Percentiles rank a stretch among this genome's conserved stretches.
phyloP scores from a whole-genome alignment of 1,284 basidiomycete species.

The Ganoderma resinaceum region DNA sequence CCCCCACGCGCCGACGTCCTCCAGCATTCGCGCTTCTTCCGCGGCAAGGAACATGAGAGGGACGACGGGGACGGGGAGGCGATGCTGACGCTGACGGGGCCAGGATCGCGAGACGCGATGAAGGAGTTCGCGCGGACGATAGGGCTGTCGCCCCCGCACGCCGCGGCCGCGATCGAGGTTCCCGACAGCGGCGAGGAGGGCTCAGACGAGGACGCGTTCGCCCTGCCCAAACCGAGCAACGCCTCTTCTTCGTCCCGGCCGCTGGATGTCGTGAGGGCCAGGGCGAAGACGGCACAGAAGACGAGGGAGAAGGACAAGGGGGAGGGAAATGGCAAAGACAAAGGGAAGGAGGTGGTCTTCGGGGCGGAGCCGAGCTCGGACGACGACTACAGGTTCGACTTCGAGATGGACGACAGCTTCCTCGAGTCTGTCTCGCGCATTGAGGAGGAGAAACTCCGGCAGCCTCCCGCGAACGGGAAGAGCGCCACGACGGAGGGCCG shows the following conservation, averaged over 20 bases:
- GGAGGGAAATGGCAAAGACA: slow-evolving; percentile 14
- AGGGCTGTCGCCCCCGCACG: slow-evolving; percentile 33
- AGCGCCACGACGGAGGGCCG: slow-evolving; percentile 1
- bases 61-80: slow-evolving; percentile 3
- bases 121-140: slow-evolving; percentile 24
- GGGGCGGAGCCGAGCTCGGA: slow-evolving; percentile 36
- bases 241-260: neutral
- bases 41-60: neutral
- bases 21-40: slow-evolving; percentile 33
- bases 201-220: slow-evolving; percentile 20
- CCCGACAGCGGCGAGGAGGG: slow-evolving; percentile 28
- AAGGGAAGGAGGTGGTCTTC: slow-evolving; percentile 15
- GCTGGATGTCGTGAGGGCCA: neutral
- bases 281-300: slow-evolving; percentile 1
- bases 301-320: neutral
- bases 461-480: neutral
- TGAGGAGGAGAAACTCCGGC: slow-evolving; percentile 41
- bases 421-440: slow-evolving; percentile 45
- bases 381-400: slow-evolving; percentile 41
- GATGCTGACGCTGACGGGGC: slow-evolving; percentile 14
- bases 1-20: slow-evolving; percentile 28
- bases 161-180: slow-evolving; percentile 19
- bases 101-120: slow-evolving; percentile 23
- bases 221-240: neutral
- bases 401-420: slow-evolving; percentile 47